Evolutionary conservation across 805 yeast species (phyloP).

Genomic region (Saccharomyces eubayanus): DNA sequence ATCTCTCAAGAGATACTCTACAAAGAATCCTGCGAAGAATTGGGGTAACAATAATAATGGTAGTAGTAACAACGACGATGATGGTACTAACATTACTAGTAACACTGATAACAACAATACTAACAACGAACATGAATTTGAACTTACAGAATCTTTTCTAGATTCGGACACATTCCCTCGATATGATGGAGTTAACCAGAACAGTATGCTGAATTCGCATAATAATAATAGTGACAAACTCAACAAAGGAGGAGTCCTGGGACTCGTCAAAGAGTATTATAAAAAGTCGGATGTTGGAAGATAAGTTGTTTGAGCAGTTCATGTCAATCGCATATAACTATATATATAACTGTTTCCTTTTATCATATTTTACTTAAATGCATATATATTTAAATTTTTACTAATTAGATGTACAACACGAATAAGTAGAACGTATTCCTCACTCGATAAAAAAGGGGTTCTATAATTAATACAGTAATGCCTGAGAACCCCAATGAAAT

Average conservation of each 20-base stretch:
- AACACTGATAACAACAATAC: background rate
- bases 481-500: background rate
- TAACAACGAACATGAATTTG: background rate
- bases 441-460: background rate
- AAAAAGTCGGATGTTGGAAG: constrained; percentile 34
- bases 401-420: background rate
- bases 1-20: background rate
- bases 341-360: background rate
- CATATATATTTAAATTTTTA: background rate
- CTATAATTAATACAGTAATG: background rate
- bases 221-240: background rate
- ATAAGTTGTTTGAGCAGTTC: background rate
- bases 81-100: background rate
- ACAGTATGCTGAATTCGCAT: background rate
- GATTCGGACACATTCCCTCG: background rate
- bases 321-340: background rate
- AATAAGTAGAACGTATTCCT: background rate
- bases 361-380: background rate
- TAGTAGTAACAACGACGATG: background rate
- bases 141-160: background rate
- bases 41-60: constrained; percentile 5
- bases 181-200: background rate
- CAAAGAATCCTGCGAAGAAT: background rate
- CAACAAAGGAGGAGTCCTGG: constrained; percentile 49
- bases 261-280: constrained; percentile 74